Percentiles rank a stretch among this genome's conserved stretches.
Evolutionary conservation across 1,284 basidiomycete genomes (phyloP).

Genomic region (Cerioporus squamosus): DNA sequence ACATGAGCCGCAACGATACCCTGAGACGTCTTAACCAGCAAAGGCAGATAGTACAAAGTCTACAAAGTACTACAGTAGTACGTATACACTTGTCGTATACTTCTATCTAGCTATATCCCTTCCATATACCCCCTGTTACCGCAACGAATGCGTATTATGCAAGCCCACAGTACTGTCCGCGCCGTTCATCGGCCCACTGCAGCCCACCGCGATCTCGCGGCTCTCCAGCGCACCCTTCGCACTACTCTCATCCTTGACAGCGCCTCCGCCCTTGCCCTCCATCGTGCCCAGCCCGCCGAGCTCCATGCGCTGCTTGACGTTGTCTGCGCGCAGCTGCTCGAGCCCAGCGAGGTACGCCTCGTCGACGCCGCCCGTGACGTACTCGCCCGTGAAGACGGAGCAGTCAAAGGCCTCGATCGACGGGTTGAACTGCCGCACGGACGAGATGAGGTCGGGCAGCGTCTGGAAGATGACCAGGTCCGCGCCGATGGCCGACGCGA

Average conservation of each 20-base stretch:
- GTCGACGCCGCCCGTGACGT: constrained; percentile 96
- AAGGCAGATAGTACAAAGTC: no score
- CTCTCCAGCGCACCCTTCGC: constrained; percentile 24
- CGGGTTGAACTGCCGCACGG: constrained; percentile 90
- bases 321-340: constrained; percentile 85
- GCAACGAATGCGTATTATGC: constrained; percentile 54
- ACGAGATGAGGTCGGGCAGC: constrained; percentile 86
- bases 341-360: constrained; percentile 82
- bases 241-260: constrained; percentile 22
- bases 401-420: constrained; percentile 88
- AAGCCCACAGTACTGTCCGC: constrained; percentile 78
- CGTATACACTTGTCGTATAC: not conserved
- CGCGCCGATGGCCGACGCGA: constrained; percentile 89
- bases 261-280: constrained; percentile 45
- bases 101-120: not conserved
- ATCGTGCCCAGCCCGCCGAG: constrained; percentile 38
- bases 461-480: constrained; percentile 98
- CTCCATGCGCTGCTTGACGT: constrained; percentile 60
- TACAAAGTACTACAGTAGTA: no score
- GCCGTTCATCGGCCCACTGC: constrained; percentile 53
- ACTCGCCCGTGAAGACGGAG: constrained; percentile 97
- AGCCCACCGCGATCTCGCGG: constrained; percentile 35
- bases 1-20: no score
- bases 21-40: no score
- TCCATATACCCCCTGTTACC: not conserved